Percentiles rank a stretch among this genome's conserved stretches.
Conservation (phyloP, 2,329 filamentous ascomycete species). For the Xylariaceae sp. region DNA sequence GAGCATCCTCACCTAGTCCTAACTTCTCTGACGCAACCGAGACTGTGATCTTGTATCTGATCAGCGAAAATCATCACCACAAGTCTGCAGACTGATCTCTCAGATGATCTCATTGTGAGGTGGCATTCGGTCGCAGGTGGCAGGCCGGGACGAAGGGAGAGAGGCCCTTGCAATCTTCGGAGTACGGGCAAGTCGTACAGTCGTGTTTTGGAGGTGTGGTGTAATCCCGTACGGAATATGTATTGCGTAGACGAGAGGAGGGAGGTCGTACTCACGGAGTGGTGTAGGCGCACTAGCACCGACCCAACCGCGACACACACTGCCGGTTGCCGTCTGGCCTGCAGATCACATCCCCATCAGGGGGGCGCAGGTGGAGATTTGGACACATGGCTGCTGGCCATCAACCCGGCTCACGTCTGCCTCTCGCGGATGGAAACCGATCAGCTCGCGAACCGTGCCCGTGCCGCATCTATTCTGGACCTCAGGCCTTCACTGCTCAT, state of each 20-base stretch:
- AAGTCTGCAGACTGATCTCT: too few species aligned
- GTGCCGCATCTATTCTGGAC: background rate
- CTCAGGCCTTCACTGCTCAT: background rate
- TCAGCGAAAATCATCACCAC: too few species aligned
- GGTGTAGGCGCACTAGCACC: background rate
- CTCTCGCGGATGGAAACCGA: background rate
- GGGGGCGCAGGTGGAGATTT: slow-evolving; percentile 6
- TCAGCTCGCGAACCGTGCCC: background rate
- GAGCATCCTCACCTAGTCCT: too few species aligned
- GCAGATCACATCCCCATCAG: slow-evolving; percentile 15
- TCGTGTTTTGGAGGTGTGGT: background rate
- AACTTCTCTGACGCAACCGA: too few species aligned
- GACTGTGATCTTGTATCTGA: too few species aligned
- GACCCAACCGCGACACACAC: slow-evolving; percentile 10
- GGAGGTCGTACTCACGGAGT: slow-evolving; percentile 4
- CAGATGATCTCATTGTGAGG: too few species aligned
- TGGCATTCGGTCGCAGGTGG: slow-evolving; percentile 1
- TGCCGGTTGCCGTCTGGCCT: slow-evolving; percentile 14
- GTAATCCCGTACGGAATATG: background rate
- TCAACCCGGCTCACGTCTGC: slow-evolving; percentile 3
- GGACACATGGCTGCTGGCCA: slow-evolving; percentile 16
- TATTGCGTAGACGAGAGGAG: background rate
- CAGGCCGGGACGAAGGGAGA: background rate
- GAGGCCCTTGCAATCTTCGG: background rate
- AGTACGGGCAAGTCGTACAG: background rate